Evolutionary conservation across 768 basidiomycete genomes (phyloP), one percentile per base, ranked within the genome.

Genomic region (Amanita jacksonii): DNA sequence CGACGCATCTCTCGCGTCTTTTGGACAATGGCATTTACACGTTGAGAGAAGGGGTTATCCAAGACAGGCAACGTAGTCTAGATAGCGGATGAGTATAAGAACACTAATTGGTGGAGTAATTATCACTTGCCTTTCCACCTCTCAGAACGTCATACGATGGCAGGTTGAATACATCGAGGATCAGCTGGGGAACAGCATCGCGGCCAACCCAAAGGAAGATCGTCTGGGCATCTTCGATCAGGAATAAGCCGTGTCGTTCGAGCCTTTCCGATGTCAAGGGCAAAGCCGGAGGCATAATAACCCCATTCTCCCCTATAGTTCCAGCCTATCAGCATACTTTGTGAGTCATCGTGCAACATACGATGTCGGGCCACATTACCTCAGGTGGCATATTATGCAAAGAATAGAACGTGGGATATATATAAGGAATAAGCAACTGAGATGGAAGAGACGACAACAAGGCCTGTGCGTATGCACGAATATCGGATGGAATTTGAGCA

Each of bases 171-270:
- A 97, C 93, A 56, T 99, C 96, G 71, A 82, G 71, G 48, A 98
- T 68, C 37, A 98, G 77, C 57, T 93, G 86, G 8, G 93, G 89
- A n/a, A 98, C 91, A 6, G 96, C 91, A 59, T 98, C 94, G 23
- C 92, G 80, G n/a, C 96, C 96, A 39, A 99, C 79, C 85, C 90
- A 98, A 38, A 98, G 71, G 79, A 99, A 98, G 57, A 99, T 88
- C 16, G 87, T 93, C 62, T 98, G 96, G 1, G 87, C 88, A 60
- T 98, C 94, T 62, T 98, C 96, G 52, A 99, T 96, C 50, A 99
- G 64, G 77, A 84, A 97, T 43, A 99, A 70, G 46, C 96, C 96
- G 54, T 98, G 92, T 39, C 93, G 73, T 62, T 97, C 93, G 42
- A 99, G 69, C 30, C 91, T 74, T 62, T 98, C 94, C n/a, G 89